Evolutionary conservation across 176 grass and related monocot genomes (phyloP).

Genomic region (Alloteropsis semialata): DNA sequence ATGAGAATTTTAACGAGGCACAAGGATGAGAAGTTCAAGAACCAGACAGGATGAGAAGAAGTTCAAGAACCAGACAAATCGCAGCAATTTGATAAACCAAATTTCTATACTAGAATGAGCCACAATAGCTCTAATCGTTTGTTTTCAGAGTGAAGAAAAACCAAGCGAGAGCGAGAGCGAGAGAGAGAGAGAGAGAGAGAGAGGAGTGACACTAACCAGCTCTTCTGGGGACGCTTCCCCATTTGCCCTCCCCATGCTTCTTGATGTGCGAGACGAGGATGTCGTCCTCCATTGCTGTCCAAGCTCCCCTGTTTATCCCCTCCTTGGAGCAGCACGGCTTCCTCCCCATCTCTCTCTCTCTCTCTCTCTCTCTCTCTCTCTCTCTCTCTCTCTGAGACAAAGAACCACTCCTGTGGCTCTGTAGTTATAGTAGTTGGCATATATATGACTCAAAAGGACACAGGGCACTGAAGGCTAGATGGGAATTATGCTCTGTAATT

Average conservation of each 20-base stretch:
- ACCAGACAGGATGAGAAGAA: background rate
- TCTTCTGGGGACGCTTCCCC: constrained; percentile 50
- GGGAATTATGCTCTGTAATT: background rate
- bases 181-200: too few relatives aligned
- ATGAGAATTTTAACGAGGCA: background rate
- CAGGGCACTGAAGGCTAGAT: background rate
- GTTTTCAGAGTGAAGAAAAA: background rate
- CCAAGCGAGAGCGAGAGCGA: background rate
- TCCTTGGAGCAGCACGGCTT: constrained; percentile 50
- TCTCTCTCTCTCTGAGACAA: background rate
- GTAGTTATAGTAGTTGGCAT: background rate
- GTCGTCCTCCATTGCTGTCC: constrained; percentile 53
- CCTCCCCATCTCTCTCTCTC: constrained; percentile 37
- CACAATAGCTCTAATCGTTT: background rate
- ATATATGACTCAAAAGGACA: background rate
- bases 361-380: background rate
- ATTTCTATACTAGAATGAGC: background rate
- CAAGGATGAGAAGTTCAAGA: background rate
- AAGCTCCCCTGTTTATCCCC: constrained; percentile 62
- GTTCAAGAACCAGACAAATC: background rate
- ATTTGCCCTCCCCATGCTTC: constrained; percentile 50
- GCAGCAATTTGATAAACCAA: background rate
- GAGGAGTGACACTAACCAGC: constrained; percentile 25
- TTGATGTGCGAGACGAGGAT: constrained; percentile 47
- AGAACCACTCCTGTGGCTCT: background rate